These are phyloP conservation scores for Lasiosphaeria miniovina DNA, from an alignment of 495 filamentous ascomycete species.

Conservation along the genomic window DNA sequence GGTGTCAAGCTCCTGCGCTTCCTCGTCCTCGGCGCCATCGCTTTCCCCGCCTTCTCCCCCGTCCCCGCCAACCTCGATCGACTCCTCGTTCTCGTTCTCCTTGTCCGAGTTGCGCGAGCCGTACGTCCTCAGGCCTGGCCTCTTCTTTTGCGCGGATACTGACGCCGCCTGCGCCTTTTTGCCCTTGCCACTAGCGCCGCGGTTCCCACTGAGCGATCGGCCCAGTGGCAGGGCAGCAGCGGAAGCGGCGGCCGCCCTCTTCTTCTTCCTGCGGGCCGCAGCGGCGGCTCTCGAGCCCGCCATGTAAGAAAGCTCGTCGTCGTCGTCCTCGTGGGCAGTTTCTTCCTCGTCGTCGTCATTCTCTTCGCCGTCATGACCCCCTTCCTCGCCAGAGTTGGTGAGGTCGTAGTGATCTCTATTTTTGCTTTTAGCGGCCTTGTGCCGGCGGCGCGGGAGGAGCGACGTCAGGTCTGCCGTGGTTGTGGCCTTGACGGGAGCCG, in stretches of 20 bases:
- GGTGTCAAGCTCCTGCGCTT: conserved; percentile 16
- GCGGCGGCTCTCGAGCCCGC: conserved; percentile 9
- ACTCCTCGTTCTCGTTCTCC: conserved; percentile 1
- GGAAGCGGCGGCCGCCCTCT: background rate
- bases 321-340: conserved; percentile 23
- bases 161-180: background rate
- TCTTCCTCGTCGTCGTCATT: conserved; percentile 25
- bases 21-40: conserved; percentile 17
- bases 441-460: conserved; percentile 38
- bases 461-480: conserved; percentile 44
- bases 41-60: conserved; percentile 20
- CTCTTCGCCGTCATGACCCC: conserved; percentile 16
- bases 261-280: conserved; percentile 15
- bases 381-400: conserved; percentile 16
- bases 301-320: conserved; percentile 39
- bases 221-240: background rate
- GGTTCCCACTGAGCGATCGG: background rate
- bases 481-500: conserved; percentile 25
- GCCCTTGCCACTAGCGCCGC: background rate
- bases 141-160: conserved; percentile 9
- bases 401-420: conserved; percentile 25
- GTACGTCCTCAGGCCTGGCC: background rate
- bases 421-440: conserved; percentile 9
- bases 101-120: conserved; percentile 15
- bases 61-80: background rate